phyloP scores from a whole-genome alignment of 306 rosid species.

The Quercus gilva region DNA sequence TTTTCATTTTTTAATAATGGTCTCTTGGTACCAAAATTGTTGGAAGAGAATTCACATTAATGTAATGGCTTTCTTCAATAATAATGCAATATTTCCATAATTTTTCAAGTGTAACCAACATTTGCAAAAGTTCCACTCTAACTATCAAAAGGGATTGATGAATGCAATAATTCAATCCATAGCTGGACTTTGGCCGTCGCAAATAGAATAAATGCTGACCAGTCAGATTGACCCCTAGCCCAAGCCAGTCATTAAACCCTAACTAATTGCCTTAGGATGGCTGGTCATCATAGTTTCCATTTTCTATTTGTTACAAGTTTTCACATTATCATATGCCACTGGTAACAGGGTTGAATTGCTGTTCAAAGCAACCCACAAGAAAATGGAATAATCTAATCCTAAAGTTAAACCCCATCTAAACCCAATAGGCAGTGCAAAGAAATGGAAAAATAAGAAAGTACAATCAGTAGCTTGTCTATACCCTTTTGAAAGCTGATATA shows the following conservation, averaged over 20 bases:
- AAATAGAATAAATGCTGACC: not conserved
- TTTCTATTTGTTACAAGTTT: not conserved
- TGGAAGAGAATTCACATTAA: not conserved
- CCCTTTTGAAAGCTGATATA: not conserved
- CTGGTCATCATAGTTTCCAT: not conserved
- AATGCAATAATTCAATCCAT: not conserved
- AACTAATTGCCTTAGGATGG: not conserved
- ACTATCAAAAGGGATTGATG: not conserved
- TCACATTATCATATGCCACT: not conserved
- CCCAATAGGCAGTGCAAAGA: not conserved
- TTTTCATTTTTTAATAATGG: not conserved
- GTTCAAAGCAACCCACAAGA: not conserved
- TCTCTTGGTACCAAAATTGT: not conserved
- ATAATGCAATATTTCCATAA: not conserved
- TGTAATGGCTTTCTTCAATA: not conserved
- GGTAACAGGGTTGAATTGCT: not conserved
- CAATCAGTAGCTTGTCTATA: not conserved
- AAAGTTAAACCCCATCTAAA: not conserved
- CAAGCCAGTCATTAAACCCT: not conserved
- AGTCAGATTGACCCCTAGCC: not conserved
- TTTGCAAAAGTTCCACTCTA: not conserved
- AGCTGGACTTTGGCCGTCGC: not conserved
- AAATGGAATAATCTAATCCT: not conserved
- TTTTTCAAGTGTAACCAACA: not conserved
- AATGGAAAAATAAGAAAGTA: not conserved